Conservation (phyloP, 768 basidiomycete species). For the Baorangia bicolor region DNA sequence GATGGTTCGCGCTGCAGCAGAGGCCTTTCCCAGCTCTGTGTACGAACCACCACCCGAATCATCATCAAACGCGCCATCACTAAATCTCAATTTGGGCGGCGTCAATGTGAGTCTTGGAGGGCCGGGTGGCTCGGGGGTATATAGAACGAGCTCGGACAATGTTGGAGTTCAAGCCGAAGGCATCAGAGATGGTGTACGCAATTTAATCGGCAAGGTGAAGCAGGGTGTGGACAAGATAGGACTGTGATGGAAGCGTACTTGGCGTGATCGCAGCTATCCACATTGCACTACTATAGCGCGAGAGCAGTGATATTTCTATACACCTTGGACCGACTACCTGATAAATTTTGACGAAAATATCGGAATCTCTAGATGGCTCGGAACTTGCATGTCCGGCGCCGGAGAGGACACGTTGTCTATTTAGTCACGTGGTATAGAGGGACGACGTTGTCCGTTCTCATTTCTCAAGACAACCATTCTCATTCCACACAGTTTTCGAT, state of each 20-base stretch:
- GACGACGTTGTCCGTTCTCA: not conserved
- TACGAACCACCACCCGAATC: slow-evolving; percentile 79
- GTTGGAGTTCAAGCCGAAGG: slow-evolving; percentile 82
- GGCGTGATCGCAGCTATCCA: not conserved
- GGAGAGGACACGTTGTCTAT: slow-evolving; percentile 25
- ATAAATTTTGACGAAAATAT: not conserved
- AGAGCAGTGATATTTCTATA: not conserved
- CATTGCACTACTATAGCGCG: not conserved
- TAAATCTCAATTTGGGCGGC: slow-evolving; percentile 89
- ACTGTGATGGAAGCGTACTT: slow-evolving; percentile 16
- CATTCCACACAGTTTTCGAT: slow-evolving; percentile 7
- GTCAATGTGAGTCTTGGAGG: slow-evolving; percentile 96
- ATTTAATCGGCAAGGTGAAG: slow-evolving; percentile 84
- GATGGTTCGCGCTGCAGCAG: slow-evolving; percentile 78
- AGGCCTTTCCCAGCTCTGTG: slow-evolving; percentile 58
- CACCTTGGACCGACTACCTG: not conserved
- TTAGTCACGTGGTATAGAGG: slow-evolving; percentile 25
- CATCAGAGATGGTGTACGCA: slow-evolving; percentile 84
- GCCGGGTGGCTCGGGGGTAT: slow-evolving; percentile 76
- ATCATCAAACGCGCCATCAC: slow-evolving; percentile 66
- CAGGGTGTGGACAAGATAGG: slow-evolving; percentile 72
- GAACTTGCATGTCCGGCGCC: not conserved
- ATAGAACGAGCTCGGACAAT: slow-evolving; percentile 73
- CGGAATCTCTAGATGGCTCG: not conserved
- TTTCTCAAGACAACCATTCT: not conserved